Evolutionary conservation across 805 yeast genomes (phyloP).

Genomic region (Wickerhamomyces ciferrii): DNA sequence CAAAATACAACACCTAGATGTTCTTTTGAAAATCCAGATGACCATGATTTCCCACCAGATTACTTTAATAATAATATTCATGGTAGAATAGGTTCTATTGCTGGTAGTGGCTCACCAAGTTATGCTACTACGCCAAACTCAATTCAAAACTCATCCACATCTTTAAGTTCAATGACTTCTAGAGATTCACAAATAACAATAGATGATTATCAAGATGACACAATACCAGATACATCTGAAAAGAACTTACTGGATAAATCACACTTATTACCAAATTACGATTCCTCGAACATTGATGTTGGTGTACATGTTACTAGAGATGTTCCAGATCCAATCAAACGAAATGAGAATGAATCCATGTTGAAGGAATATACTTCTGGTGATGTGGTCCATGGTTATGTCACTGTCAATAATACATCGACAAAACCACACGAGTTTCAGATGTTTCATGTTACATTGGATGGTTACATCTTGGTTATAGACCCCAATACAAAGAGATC

Average conservation of each 20-base stretch:
- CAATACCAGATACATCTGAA: conserved; percentile 19
- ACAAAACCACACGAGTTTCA: conserved; percentile 48
- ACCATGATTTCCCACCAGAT: conserved; percentile 28
- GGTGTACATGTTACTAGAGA: conserved; percentile 47
- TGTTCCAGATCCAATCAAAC: conserved; percentile 38
- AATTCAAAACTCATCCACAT: too few species aligned
- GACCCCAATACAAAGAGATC: conserved; percentile 27
- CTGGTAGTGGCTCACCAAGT: not conserved
- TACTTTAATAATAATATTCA: conserved; percentile 16
- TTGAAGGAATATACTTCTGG: conserved; percentile 59
- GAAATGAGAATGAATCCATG: conserved; percentile 24
- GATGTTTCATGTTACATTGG: conserved; percentile 50
- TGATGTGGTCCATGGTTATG: conserved; percentile 58
- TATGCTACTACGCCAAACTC: too few species aligned
- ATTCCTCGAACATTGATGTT: conserved; percentile 37
- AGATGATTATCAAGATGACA: not conserved
- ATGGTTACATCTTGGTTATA: conserved; percentile 32
- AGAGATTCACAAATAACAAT: not conserved
- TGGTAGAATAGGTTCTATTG: not conserved
- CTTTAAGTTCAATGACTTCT: not conserved
- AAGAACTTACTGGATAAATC: conserved; percentile 46
- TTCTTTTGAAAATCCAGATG: conserved; percentile 22
- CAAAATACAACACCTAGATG: conserved; percentile 36
- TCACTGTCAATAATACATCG: conserved; percentile 42
- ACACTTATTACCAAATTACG: conserved; percentile 35